Percentiles rank a stretch among this genome's conserved stretches.
phyloP scores from a whole-genome alignment of 2,329 filamentous ascomycete species.

The Coniochaeta pulveracea region DNA sequence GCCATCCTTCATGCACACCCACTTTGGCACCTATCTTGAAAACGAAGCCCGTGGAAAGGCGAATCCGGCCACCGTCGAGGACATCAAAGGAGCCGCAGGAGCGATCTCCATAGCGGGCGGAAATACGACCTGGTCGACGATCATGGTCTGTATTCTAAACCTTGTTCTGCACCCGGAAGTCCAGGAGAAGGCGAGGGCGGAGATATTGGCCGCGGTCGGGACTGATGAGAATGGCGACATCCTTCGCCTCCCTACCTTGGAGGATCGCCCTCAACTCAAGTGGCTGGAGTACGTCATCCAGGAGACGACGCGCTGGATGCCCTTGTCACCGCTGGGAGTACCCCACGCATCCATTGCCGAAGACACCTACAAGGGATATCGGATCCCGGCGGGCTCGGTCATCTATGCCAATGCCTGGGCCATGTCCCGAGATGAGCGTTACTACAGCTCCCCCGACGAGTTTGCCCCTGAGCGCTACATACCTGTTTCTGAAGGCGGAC shows the following conservation, averaged over 20 bases:
- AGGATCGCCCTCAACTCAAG: slow-evolving; percentile 14
- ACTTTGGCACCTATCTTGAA: slow-evolving; percentile 6
- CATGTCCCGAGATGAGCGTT: slow-evolving; percentile 21
- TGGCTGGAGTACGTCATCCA: not conserved
- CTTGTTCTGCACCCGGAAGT: slow-evolving; percentile 10
- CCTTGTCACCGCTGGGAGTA: slow-evolving; percentile 21
- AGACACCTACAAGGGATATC: slow-evolving; percentile 28
- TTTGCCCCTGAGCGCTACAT: slow-evolving; percentile 22
- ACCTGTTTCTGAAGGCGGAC: slow-evolving; percentile 12
- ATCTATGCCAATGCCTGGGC: slow-evolving; percentile 29
- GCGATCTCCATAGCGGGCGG: slow-evolving; percentile 15
- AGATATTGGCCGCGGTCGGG: not conserved
- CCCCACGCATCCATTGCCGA: slow-evolving; percentile 28
- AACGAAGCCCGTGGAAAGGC: slow-evolving; percentile 4
- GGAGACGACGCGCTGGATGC: slow-evolving; percentile 25
- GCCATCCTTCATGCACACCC: slow-evolving; percentile 9
- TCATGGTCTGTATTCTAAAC: slow-evolving; percentile 8
- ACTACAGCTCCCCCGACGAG: slow-evolving; percentile 17
- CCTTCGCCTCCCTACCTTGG: not conserved
- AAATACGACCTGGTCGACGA: not conserved
- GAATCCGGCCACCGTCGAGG: slow-evolving; percentile 13
- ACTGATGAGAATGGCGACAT: not conserved
- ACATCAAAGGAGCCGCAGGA: slow-evolving; percentile 17
- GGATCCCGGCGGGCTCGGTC: slow-evolving; percentile 30
- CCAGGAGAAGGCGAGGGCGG: not conserved